phyloP scores from a whole-genome alignment of 1,284 basidiomycete genomes.

The Cryptococcus sp. region DNA sequence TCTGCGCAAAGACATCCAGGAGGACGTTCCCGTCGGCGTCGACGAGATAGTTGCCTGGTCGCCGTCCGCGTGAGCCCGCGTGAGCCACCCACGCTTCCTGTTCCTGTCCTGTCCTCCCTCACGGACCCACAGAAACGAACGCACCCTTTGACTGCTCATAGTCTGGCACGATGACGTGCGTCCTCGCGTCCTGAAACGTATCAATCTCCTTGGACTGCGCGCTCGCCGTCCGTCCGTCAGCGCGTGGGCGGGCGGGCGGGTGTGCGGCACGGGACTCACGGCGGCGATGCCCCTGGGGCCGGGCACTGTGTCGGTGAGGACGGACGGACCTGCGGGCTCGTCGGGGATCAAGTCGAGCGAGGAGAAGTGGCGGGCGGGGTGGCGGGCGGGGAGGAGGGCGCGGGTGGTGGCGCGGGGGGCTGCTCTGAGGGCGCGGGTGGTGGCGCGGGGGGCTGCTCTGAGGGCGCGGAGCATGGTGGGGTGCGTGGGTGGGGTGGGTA shows the following conservation, averaged over 20 bases:
- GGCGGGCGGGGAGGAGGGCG: not conserved
- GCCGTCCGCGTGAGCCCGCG: not conserved
- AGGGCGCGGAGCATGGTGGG: too few relatives aligned
- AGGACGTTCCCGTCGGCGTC: conserved; percentile 57
- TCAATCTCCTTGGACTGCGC: conserved; percentile 32
- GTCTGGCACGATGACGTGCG: conserved; percentile 49
- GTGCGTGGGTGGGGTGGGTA: not conserved
- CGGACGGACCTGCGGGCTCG: conserved; percentile 20
- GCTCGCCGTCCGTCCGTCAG: not conserved
- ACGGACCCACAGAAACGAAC: not conserved
- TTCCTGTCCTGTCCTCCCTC: too few relatives aligned
- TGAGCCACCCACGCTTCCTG: too few relatives aligned
- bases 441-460: not conserved
- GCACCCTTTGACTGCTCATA: conserved; percentile 39
- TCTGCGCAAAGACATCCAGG: conserved; percentile 57
- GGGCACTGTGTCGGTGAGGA: conserved; percentile 22
- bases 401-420: not conserved
- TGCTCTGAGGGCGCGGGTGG: not conserved
- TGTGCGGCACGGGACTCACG: conserved; percentile 5
- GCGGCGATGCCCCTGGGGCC: conserved; percentile 23
- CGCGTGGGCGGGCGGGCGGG: not conserved
- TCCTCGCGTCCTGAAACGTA: conserved; percentile 49
- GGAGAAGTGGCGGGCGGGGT: conserved; percentile 15
- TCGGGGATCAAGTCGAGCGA: conserved; percentile 25
- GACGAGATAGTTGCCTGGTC: conserved; percentile 52